Conservation (phyloP, 768 basidiomycete genomes). For the Boletales sp. region DNA sequence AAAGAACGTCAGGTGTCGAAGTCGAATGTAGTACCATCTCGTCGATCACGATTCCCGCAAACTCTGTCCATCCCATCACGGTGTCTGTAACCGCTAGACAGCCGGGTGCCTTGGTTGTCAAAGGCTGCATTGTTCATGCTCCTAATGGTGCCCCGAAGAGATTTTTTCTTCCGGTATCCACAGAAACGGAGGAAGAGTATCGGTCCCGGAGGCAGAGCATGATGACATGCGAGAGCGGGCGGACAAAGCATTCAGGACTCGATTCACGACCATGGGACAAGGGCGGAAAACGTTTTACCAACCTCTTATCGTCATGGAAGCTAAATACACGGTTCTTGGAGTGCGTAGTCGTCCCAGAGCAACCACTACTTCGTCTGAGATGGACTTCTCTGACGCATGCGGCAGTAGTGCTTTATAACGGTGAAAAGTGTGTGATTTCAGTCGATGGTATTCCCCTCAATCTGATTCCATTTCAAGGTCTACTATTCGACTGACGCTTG, state of each 20-base stretch:
- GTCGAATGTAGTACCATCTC: conserved; percentile 66
- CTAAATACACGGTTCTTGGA: conserved; percentile 57
- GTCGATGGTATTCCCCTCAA: not conserved
- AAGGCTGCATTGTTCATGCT: conserved; percentile 77
- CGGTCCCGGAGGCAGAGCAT: conserved; percentile 55
- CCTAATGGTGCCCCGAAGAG: conserved; percentile 68
- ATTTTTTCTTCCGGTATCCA: conserved; percentile 72
- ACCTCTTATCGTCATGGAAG: conserved; percentile 24
- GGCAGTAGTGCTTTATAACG: conserved; percentile 92
- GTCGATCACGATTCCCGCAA: conserved; percentile 64
- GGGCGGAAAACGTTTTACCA: conserved; percentile 38
- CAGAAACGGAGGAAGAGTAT: conserved; percentile 65
- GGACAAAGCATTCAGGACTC: conserved; percentile 72
- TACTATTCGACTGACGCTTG: conserved; percentile 78
- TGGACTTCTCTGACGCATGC: conserved; percentile 90
- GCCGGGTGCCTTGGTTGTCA: conserved; percentile 65
- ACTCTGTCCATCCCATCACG: conserved; percentile 67
- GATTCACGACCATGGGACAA: conserved; percentile 65
- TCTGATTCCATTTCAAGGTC: conserved; percentile 48
- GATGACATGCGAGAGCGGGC: conserved; percentile 60
- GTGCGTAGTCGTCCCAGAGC: conserved; percentile 80
- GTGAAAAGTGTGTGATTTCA: conserved; percentile 66
- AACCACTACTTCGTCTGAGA: conserved; percentile 83
- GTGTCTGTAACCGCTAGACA: conserved; percentile 63
- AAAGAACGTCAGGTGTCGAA: conserved; percentile 76